These are phyloP conservation scores for Colletotrichum gloeosporioides DNA, from an alignment of 2,329 filamentous ascomycete genomes.

Conservation along the genomic window DNA sequence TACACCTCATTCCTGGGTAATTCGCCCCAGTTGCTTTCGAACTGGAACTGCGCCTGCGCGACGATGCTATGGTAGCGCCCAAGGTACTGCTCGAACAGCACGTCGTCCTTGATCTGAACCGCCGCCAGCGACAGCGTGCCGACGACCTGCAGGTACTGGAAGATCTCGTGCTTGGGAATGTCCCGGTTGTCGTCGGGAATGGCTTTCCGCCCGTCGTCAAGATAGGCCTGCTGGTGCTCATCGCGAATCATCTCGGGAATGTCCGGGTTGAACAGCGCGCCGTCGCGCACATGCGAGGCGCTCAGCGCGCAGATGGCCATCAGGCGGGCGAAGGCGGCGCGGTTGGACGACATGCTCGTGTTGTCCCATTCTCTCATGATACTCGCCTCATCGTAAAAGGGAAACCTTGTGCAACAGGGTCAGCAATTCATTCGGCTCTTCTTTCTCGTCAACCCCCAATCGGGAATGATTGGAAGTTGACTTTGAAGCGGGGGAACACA, in stretches of 20 bases:
- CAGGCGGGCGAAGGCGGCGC: slow-evolving; percentile 49
- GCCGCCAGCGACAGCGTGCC: slow-evolving; percentile 54
- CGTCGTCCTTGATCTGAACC: slow-evolving; percentile 56
- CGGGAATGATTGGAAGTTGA: background rate
- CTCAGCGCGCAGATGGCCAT: slow-evolving; percentile 59
- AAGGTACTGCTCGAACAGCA: slow-evolving; percentile 54
- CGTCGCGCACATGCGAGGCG: slow-evolving; percentile 53
- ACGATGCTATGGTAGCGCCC: slow-evolving; percentile 55
- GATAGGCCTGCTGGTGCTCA: slow-evolving; percentile 12
- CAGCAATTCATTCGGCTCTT: background rate
- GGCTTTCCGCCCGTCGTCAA: slow-evolving; percentile 20
- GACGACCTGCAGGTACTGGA: slow-evolving; percentile 33
- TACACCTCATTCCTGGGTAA: slow-evolving; percentile 45
- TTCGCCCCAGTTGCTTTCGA: slow-evolving; percentile 58
- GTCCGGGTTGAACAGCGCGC: slow-evolving; percentile 50
- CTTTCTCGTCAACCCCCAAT: background rate
- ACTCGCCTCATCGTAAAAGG: slow-evolving; percentile 54
- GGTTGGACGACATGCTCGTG: slow-evolving; percentile 32
- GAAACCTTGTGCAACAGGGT: slow-evolving; percentile 34
- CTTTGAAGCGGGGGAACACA: background rate
- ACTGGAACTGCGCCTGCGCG: slow-evolving; percentile 54
- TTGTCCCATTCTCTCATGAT: slow-evolving; percentile 45
- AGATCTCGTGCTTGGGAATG: slow-evolving; percentile 3
- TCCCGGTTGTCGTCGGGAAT: slow-evolving; percentile 17
- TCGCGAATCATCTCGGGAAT: slow-evolving; percentile 13